These are phyloP conservation scores for Tagetes erecta DNA, from an alignment of 129 eudicot species.

Conservation along the genomic window DNA sequence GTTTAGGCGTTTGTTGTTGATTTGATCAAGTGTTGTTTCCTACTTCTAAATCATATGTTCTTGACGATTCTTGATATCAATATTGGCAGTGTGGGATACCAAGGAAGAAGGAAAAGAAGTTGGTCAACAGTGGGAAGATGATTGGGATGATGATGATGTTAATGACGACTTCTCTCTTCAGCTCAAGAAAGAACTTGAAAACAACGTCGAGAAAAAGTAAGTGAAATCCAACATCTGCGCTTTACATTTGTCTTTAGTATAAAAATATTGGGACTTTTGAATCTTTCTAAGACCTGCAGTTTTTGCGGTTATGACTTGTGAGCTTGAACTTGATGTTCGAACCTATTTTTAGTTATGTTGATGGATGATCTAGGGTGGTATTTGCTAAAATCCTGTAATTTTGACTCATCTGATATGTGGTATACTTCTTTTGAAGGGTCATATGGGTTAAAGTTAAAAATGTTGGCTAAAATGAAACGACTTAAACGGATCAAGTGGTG, in stretches of 20 bases:
- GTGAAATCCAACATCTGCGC: neutral
- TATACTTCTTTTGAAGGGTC: neutral
- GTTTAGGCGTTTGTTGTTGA: neutral
- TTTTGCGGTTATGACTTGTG: neutral
- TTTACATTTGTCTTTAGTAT: slow-evolving; percentile 5
- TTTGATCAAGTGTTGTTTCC: neutral
- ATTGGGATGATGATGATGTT: slow-evolving; percentile 98
- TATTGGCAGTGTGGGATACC: slow-evolving; percentile 63
- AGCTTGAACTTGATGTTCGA: slow-evolving; percentile 11
- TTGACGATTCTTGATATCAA: neutral
- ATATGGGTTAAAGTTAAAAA: too few relatives aligned
- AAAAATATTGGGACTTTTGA: slow-evolving; percentile 2
- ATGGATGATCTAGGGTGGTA: neutral
- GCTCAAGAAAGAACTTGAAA: slow-evolving; percentile 76
- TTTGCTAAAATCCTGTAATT: neutral
- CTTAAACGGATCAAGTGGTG: too few relatives aligned
- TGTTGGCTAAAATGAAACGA: too few relatives aligned
- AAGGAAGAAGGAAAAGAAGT: slow-evolving; percentile 72
- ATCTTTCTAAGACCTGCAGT: neutral
- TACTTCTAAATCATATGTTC: neutral
- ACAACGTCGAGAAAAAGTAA: slow-evolving; percentile 63
- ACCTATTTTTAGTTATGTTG: slow-evolving; percentile 6
- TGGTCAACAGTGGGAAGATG: slow-evolving; percentile 93
- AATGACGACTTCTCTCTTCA: slow-evolving; percentile 91
- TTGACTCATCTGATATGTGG: neutral